Percentiles rank a stretch among this genome's conserved stretches.
Conservation (phyloP, 2,329 filamentous ascomycete species). For the Cladosporium sp. region DNA sequence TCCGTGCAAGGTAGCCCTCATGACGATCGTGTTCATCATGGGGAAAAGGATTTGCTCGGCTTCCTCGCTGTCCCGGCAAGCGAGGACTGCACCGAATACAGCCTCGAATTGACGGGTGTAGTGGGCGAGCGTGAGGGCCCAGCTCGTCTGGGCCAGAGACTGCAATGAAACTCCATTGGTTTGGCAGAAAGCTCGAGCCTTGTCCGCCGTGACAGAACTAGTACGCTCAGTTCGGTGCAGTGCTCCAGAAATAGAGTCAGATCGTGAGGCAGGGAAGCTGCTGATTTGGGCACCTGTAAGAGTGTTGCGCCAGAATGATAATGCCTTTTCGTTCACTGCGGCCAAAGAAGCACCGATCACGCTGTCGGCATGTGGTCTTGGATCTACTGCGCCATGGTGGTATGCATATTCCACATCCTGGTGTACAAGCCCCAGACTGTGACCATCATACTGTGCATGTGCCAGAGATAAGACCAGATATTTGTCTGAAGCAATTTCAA, state of each 20-base stretch:
- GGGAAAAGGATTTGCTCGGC: slow-evolving; percentile 69
- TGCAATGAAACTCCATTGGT: slow-evolving; percentile 65
- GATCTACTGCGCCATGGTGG: slow-evolving; percentile 9
- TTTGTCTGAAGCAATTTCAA: slow-evolving; percentile 27
- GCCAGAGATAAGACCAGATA: slow-evolving; percentile 65
- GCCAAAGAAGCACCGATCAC: slow-evolving; percentile 52
- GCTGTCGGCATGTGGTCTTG: slow-evolving; percentile 45
- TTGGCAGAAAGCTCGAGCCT: slow-evolving; percentile 57
- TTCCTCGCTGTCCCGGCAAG: slow-evolving; percentile 70
- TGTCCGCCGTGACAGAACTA: slow-evolving; percentile 38
- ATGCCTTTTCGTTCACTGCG: slow-evolving; percentile 42
- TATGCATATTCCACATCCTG: slow-evolving; percentile 65
- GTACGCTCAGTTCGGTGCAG: slow-evolving; percentile 41
- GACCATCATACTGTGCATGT: slow-evolving; percentile 86
- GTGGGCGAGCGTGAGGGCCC: slow-evolving; percentile 64
- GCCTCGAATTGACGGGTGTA: slow-evolving; percentile 63
- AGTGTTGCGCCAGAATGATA: slow-evolving; percentile 64
- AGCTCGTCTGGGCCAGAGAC: slow-evolving; percentile 68
- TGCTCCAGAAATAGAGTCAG: not conserved
- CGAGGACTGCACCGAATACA: slow-evolving; percentile 74
- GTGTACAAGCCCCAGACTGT: slow-evolving; percentile 71
- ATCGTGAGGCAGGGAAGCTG: slow-evolving; percentile 31
- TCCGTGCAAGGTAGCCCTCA: slow-evolving; percentile 68
- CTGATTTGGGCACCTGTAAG: slow-evolving; percentile 48
- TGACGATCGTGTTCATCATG: slow-evolving; percentile 82